Evolutionary conservation across 164 flowering plant genomes (phyloP), one percentile per base, ranked within the genome.

Genomic region (Taxillus chinensis): DNA sequence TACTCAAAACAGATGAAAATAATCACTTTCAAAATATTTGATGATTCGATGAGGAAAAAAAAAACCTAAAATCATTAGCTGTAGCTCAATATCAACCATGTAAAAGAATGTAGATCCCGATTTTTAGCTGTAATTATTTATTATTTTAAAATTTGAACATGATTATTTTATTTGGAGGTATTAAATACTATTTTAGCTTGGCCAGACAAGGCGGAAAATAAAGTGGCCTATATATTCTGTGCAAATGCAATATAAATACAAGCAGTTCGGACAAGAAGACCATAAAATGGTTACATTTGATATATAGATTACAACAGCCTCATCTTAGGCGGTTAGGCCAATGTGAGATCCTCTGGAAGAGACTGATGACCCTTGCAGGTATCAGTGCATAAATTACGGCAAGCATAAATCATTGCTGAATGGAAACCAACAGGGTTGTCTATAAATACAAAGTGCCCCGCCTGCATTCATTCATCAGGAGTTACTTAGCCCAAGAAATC

Each of bases 391-490:
- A 77, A 78, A 63, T 77, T 79, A 56, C 95, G 92, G 73, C 99
- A 93, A 12, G 85, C 95, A 56, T 84, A 65, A 15, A 87, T 56
- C 13, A 90, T 79, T 41, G 97, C 92, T 5, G 87, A 77, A 70
- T 87, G 97, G 79, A 93, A 93, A 37, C 75, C 90, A 14, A 41
- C 41, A 5, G 88, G 80, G 53, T 89, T 84, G 66, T 90, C 96
- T 16, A 93, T 79, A 74, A 93, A 93, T 52, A 80, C 91, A 66
- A 87, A 93, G 67, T 93, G 99, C 9, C 99, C 97, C 16, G 69
- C 87, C 97, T 90, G 86, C 81, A 84, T 48, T 42, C 39, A 59
- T 39, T 27, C 3, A 37, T 7, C 39, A 40, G 46, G 46, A 43
- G 46, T 5, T 5, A 43, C 10, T 43, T 43, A 6, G 46, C 46